Evolutionary conservation across 306 rosid species (phyloP), one percentile per base, ranked within the genome.

Genomic region (Quercus dentata): DNA sequence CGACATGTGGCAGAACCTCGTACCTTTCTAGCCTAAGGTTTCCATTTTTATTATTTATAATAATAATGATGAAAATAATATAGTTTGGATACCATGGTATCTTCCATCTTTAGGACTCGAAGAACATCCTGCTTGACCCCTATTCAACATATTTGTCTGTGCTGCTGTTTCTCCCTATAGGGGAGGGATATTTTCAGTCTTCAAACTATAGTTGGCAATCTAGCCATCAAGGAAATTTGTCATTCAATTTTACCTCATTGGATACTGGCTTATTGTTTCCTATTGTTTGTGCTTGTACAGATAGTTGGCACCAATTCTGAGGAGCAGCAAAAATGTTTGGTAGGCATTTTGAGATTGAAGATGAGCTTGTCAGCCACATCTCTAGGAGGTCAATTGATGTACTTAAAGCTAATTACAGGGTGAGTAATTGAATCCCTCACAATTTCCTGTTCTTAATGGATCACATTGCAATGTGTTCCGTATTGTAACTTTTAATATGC

Each of bases 241-340:
- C 14, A 19, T 63, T 57, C 59, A 2, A 71, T n/a, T 23, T 20
- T 27, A 23, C 65, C 13, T 23, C 15, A n/a, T 21, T 23, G 31
- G 65, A 59, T 27, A 2, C 27, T 21, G 31, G 31, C 74, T 83
- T 58, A 77, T 23, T 61, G 56, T 41, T 72, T 28, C 5, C 8
- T 35, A 52, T 73, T 25, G 69, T 31, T 58, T 80, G 73, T 73
- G 70, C 74, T 88, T 69, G 81, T 85, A 74, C 88, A 95, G 99
- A 95, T 95, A 52, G 81, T 76, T 58, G 97, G 94, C 74, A 72
- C 87, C 85, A 89, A 86, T 79, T 21, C 98, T 20, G 99, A 95
- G 78, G 99, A 95, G 78, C 99, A 95, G 83, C 99, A 95, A 63
- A 93, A 74, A 93, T 95, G 98, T 90, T 28, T 55, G 99, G 99